phyloP scores from a whole-genome alignment of 139 green algal genomes.

The Zygnema circumcarinatum region DNA sequence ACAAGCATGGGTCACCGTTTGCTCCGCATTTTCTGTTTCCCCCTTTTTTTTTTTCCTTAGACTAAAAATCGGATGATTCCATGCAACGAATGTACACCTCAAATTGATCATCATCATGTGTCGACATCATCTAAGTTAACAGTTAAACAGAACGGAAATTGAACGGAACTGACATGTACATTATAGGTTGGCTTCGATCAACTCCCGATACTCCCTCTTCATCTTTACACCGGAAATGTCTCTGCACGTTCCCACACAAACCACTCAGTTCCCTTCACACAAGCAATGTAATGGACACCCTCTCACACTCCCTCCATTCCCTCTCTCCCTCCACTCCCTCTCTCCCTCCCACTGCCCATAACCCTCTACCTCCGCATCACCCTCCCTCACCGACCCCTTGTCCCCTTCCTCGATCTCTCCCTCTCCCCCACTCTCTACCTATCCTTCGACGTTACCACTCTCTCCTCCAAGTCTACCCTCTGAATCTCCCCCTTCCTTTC shows the following conservation, averaged over 20 bases:
- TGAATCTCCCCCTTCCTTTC: no score
- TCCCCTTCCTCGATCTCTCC: no score
- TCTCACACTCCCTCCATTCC: not conserved
- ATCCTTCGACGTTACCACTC: no score
- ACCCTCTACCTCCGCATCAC: no score
- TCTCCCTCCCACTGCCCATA: no score
- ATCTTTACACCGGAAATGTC: conserved; percentile 50
- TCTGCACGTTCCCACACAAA: conserved; percentile 11
- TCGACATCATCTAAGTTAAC: not conserved
- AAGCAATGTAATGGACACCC: not conserved
- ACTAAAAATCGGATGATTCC: not conserved
- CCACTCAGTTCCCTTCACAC: not conserved
- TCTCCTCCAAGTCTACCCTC: no score
- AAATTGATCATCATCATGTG: not conserved
- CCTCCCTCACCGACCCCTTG: no score
- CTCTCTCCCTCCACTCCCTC: no score
- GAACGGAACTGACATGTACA: not conserved
- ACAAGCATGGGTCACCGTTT: not conserved
- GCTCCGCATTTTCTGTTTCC: no score
- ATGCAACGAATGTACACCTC: not conserved
- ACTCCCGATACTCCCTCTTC: conserved; percentile 44
- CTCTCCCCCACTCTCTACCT: no score
- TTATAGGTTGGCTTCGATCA: conserved; percentile 24
- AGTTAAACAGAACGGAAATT: not conserved
- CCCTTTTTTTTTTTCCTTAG: no score